Evolutionary conservation across 768 basidiomycete genomes (phyloP).

Genomic region (Lentinula boryana): DNA sequence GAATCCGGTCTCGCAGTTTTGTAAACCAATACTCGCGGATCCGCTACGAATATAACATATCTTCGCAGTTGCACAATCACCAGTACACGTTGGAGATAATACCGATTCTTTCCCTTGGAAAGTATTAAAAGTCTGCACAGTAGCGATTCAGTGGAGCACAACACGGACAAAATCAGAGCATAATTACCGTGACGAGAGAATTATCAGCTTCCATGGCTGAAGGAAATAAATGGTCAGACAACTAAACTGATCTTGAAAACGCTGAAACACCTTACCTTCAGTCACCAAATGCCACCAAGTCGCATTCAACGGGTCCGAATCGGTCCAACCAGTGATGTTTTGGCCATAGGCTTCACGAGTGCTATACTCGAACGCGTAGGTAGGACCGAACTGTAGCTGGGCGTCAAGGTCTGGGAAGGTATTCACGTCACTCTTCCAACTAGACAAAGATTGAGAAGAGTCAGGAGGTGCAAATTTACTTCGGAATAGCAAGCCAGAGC

Average conservation of each 20-base stretch:
- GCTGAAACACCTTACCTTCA: constrained; percentile 36
- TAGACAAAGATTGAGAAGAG: constrained; percentile 17
- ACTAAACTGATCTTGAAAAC: background rate
- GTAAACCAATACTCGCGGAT: constrained; percentile 50
- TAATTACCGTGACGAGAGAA: constrained; percentile 50
- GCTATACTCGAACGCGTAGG: constrained; percentile 61
- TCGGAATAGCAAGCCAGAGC: constrained; percentile 14
- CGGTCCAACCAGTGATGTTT: constrained; percentile 51
- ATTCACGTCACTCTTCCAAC: constrained; percentile 62
- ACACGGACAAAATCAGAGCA: background rate
- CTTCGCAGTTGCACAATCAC: constrained; percentile 56
- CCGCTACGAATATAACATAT: constrained; percentile 78
- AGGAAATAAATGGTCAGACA: background rate
- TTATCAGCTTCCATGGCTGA: constrained; percentile 54
- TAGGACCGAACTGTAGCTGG: constrained; percentile 53
- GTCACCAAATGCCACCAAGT: constrained; percentile 84
- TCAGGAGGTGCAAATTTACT: background rate
- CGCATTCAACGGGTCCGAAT: constrained; percentile 55
- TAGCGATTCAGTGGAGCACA: background rate
- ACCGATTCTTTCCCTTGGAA: constrained; percentile 70
- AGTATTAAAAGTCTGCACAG: constrained; percentile 51
- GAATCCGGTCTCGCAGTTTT: constrained; percentile 58
- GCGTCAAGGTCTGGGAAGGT: constrained; percentile 51
- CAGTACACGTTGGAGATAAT: constrained; percentile 47
- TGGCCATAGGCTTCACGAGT: constrained; percentile 63